Evolutionary conservation across 1,284 basidiomycete genomes (phyloP), one percentile per base, ranked within the genome.

Genomic region (Bondarzewia mesenterica): DNA sequence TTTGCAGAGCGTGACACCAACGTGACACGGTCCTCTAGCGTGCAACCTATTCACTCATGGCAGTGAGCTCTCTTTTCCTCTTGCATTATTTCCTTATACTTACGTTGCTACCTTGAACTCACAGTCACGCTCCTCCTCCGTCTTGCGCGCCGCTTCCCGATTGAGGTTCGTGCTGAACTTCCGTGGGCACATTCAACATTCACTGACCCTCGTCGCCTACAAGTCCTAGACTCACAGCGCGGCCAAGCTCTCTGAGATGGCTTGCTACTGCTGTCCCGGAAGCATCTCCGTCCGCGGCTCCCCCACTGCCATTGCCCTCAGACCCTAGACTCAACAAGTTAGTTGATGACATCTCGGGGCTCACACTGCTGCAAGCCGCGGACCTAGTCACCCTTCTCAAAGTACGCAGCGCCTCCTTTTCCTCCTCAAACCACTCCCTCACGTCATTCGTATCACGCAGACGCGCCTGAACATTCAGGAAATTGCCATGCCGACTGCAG

Each of bases 391-490:
- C 88, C 7, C 72, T 86, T 39, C 77, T 99, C 60, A 99, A 99
- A 81, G 94, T 89, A 67, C 63, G 68, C 50, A 36, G 18, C 12
- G 23, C 22, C 40, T 20, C 46, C 27, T 37, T 22, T 38, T 21
- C 42, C 47, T 23, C 53, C 29, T 26, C 21, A 32, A 25, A 22
- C 26, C 44, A 7, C n/a, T 42, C 8, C 37, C 18, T 48, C 26
- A 39, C 41, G n/a, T 27, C 7, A 23, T 35, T 2, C 12, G n/a
- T n/a, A n/a, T 20, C 44, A n/a, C 21, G 6, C 38, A 96, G 93
- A 79, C 89, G 50, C 85, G 90, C 54, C 70, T 99, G 52, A 99
- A 99, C 69, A 99, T 99, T 58, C 91, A 94, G 67, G 96, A 99
- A 71, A 91, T 99, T 62, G 93, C 93, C 25, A 85, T 97, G 80